Evolutionary conservation across 805 yeast genomes (phyloP).

Genomic region (Wickerhamiella sergipiensis): DNA sequence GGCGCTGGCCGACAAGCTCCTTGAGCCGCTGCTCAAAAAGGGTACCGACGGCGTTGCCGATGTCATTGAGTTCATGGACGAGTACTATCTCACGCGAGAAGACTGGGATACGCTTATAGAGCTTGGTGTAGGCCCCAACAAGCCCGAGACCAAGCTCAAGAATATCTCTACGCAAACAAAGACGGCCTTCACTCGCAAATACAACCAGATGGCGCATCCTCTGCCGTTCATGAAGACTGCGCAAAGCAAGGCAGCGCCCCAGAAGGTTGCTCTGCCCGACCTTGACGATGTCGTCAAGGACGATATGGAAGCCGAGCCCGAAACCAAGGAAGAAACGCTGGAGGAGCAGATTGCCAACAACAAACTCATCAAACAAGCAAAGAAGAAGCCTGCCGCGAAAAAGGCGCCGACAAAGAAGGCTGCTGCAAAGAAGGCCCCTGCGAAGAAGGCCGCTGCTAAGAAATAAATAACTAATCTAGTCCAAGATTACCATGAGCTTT

Average conservation of each 20-base stretch:
- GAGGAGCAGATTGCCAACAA: slow-evolving; percentile 24
- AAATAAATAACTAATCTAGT: not conserved
- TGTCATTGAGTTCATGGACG: slow-evolving; percentile 64
- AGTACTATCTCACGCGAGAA: slow-evolving; percentile 72
- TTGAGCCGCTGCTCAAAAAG: slow-evolving; percentile 40
- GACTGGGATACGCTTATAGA: slow-evolving; percentile 88
- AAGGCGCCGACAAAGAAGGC: not conserved
- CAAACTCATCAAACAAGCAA: slow-evolving; percentile 16
- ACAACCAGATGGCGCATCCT: slow-evolving; percentile 69
- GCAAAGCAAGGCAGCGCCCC: slow-evolving; percentile 27
- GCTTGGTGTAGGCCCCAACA: slow-evolving; percentile 51
- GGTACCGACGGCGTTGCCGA: slow-evolving; percentile 53
- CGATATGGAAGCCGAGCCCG: slow-evolving; percentile 23
- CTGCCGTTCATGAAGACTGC: slow-evolving; percentile 55
- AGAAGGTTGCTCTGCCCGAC: slow-evolving; percentile 36
- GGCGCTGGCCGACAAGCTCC: slow-evolving; percentile 39
- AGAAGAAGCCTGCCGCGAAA: not conserved
- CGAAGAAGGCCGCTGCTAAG: too few species aligned
- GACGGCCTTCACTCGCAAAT: slow-evolving; percentile 73
- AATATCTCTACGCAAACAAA: slow-evolving; percentile 66
- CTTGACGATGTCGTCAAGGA: slow-evolving; percentile 60
- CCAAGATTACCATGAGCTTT: too few species aligned
- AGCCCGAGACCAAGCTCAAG: slow-evolving; percentile 36
- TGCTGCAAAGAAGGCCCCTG: not conserved
- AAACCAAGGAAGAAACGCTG: slow-evolving; percentile 27